A percentile compares a stretch with the other conserved stretches of the same genome.
Evolutionary conservation across 495 filamentous ascomycete species (phyloP).

Genomic region (Tetracladium setigerum): DNA sequence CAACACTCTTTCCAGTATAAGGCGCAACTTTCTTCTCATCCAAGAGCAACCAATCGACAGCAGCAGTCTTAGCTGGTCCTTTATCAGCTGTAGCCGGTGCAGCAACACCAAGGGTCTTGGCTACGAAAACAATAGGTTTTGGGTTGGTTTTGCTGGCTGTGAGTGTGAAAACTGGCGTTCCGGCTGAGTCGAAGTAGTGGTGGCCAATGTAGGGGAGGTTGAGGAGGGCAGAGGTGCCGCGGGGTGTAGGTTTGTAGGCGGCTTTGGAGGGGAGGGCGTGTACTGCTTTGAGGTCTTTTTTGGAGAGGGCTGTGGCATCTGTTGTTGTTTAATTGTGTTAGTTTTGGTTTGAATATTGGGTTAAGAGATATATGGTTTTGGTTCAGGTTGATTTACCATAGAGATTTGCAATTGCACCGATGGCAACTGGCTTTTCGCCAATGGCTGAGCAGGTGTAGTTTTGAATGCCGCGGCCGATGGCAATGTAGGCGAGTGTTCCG

Average conservation of each 20-base stretch:
- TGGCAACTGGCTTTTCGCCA: constrained; percentile 29
- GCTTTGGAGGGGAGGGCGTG: constrained; percentile 30
- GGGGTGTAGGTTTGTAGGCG: constrained; percentile 32
- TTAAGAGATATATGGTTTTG: too few species aligned
- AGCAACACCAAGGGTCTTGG: constrained; percentile 36
- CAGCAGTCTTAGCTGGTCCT: constrained; percentile 35
- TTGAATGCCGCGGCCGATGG: constrained; percentile 64
- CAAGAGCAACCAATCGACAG: constrained; percentile 61
- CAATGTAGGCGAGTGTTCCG: constrained; percentile 51
- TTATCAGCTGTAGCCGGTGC: constrained; percentile 42
- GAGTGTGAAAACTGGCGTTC: constrained; percentile 53
- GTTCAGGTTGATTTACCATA: too few species aligned
- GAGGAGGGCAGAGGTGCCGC: constrained; percentile 23
- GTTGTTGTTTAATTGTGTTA: too few species aligned
- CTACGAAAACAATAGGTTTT: constrained; percentile 23
- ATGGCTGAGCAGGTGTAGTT: constrained; percentile 60
- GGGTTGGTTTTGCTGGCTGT: constrained; percentile 27
- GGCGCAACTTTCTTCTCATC: constrained; percentile 26
- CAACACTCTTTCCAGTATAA: constrained; percentile 32
- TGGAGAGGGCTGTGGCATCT: constrained; percentile 17
- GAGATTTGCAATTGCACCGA: constrained; percentile 60
- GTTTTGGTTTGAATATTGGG: too few species aligned
- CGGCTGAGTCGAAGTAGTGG: constrained; percentile 54
- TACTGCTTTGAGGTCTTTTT: constrained; percentile 17
- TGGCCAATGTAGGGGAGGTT: constrained; percentile 42